These are phyloP conservation scores for Clitopilus passeckerianus DNA, from an alignment of 768 basidiomycete genomes.

Conservation along the genomic window DNA sequence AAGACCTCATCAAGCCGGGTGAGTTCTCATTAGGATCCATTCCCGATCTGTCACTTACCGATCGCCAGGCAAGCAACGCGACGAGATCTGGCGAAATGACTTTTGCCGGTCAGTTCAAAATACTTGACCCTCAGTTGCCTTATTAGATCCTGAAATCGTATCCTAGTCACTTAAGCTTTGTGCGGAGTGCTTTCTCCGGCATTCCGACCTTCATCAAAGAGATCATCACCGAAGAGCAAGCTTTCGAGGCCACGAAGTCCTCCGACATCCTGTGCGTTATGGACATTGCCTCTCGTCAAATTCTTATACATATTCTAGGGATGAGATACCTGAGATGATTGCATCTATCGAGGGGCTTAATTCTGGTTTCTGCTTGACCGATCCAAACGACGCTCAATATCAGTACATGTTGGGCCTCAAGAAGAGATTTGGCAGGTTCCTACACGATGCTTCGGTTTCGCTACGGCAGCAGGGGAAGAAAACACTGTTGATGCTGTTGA, in stretches of 20 bases:
- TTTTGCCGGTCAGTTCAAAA: slow-evolving; percentile 61
- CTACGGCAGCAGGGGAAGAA: slow-evolving; percentile 73
- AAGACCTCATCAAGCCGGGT: slow-evolving; percentile 52
- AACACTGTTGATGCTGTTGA: slow-evolving; percentile 80
- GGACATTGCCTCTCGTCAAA: neutral
- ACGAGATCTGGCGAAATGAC: slow-evolving; percentile 76
- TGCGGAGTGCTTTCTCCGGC: slow-evolving; percentile 72
- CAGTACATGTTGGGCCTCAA: slow-evolving; percentile 54
- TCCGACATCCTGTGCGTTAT: slow-evolving; percentile 64
- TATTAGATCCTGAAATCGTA: neutral
- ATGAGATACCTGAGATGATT: slow-evolving; percentile 78
- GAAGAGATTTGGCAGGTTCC: slow-evolving; percentile 58
- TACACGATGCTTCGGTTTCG: slow-evolving; percentile 66
- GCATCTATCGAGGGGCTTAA: slow-evolving; percentile 54
- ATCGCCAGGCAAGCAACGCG: slow-evolving; percentile 35
- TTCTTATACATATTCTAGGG: slow-evolving; percentile 28
- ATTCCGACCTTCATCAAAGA: slow-evolving; percentile 65
- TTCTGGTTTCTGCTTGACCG: slow-evolving; percentile 63
- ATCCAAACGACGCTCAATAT: slow-evolving; percentile 61
- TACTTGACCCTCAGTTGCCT: neutral
- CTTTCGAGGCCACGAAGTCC: slow-evolving; percentile 34
- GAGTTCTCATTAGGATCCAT: slow-evolving; percentile 13
- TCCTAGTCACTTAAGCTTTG: slow-evolving; percentile 58
- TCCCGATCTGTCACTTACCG: slow-evolving; percentile 3
- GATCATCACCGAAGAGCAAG: slow-evolving; percentile 42